Evolutionary conservation across 2,329 filamentous ascomycete species (phyloP).

Genomic region (Lomentospora prolificans): DNA sequence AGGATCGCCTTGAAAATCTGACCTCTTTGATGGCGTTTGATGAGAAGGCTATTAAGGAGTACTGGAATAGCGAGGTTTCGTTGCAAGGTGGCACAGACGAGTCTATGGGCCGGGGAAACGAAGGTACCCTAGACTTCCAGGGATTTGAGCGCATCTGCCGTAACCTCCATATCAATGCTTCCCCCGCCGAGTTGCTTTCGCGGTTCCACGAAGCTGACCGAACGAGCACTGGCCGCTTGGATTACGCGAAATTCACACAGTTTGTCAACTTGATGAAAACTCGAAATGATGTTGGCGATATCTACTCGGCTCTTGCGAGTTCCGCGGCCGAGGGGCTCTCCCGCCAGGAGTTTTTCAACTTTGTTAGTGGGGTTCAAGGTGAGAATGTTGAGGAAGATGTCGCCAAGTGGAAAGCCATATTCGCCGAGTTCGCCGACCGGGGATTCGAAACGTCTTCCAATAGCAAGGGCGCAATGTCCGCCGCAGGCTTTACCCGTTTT

Average conservation of each 20-base stretch:
- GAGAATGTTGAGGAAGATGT: conserved; percentile 58
- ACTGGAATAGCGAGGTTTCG: conserved; percentile 80
- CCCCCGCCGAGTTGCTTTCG: conserved; percentile 59
- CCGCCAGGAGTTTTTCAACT: conserved; percentile 62
- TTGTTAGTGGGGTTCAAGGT: conserved; percentile 63
- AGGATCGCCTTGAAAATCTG: conserved; percentile 83
- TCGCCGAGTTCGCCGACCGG: conserved; percentile 50
- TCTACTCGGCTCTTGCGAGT: conserved; percentile 55
- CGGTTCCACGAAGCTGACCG: conserved; percentile 67
- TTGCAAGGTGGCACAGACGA: conserved; percentile 48
- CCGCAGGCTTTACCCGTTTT: conserved; percentile 69
- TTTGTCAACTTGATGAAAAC: conserved; percentile 80
- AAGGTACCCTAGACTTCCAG: conserved; percentile 57
- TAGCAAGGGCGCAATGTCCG: conserved; percentile 50
- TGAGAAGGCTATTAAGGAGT: conserved; percentile 68
- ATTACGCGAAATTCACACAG: conserved; percentile 70
- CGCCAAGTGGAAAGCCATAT: conserved; percentile 59
- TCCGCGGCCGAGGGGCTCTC: conserved; percentile 57
- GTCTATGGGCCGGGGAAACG: conserved; percentile 28
- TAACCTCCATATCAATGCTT: conserved; percentile 85
- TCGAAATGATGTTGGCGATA: conserved; percentile 66
- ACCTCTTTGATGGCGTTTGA: conserved; percentile 78
- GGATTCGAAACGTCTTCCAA: background rate
- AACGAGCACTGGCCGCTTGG: conserved; percentile 54
- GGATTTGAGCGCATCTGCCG: conserved; percentile 79